These are phyloP conservation scores for Trypanosoma brucei DNA, from an alignment of 208 protist species.

Conservation along the genomic window DNA sequence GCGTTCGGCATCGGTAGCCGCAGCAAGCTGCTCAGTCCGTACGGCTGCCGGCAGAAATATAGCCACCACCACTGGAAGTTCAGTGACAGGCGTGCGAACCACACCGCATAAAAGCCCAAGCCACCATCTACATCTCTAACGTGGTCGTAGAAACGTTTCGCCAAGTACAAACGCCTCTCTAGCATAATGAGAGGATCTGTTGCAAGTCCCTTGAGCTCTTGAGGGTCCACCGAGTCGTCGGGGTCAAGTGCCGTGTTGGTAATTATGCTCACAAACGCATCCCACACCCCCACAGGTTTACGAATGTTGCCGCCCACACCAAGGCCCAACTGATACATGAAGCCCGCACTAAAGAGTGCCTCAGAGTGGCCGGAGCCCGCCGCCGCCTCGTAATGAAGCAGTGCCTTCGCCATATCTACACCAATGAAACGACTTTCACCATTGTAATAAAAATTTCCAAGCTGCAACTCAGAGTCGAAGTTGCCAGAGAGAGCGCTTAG, in stretches of 20 bases:
- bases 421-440: constrained; percentile 51
- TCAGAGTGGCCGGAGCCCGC: constrained; percentile 27
- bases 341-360: constrained; percentile 58
- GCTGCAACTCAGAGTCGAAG: constrained; percentile 40
- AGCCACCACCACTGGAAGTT: constrained; percentile 41
- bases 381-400: constrained; percentile 59
- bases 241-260: neutral
- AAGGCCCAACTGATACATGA: constrained; percentile 66
- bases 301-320: neutral
- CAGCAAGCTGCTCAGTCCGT: constrained; percentile 20
- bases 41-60: constrained; percentile 21
- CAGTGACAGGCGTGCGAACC: constrained; percentile 24
- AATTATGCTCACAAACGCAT: constrained; percentile 20
- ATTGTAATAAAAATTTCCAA: constrained; percentile 73
- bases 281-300: neutral
- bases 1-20: constrained; percentile 17
- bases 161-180: constrained; percentile 32
- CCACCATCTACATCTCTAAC: constrained; percentile 10
- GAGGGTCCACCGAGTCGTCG: neutral
- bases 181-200: constrained; percentile 6
- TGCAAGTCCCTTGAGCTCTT: neutral
- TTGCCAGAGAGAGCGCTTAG: constrained; percentile 15
- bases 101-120: constrained; percentile 15
- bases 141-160: constrained; percentile 42
- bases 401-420: constrained; percentile 32